Conservation (phyloP, 139 green algal genomes). For the Diplosphaera chodatii region DNA sequence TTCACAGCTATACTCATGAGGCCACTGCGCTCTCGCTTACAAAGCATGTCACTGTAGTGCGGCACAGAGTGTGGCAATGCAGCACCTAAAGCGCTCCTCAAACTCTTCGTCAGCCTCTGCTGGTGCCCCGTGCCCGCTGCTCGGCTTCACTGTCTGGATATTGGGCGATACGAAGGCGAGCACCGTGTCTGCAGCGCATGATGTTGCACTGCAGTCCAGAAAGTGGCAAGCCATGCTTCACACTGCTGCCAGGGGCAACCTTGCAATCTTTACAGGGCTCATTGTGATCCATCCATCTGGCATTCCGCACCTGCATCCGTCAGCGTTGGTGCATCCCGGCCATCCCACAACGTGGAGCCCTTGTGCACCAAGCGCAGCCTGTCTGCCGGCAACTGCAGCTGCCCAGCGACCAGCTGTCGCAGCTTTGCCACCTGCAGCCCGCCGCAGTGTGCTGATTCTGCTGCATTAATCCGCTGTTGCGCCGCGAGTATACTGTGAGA, state of each 20-base stretch:
- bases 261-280: no score
- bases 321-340: not conserved
- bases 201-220: not conserved
- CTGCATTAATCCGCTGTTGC: no score
- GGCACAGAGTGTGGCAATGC: no score
- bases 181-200: not conserved
- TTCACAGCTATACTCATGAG: no score
- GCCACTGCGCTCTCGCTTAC: no score
- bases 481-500: no score
- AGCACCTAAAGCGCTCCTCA: not conserved
- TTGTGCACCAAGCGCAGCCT: constrained; percentile 7
- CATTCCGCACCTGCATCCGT: not conserved
- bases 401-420: not conserved
- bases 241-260: no score
- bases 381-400: not conserved
- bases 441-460: no score
- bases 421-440: not conserved
- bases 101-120: not conserved
- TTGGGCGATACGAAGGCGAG: not conserved
- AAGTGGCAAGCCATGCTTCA: no score
- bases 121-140: not conserved
- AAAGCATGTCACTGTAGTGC: no score
- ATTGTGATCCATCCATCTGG: not conserved
- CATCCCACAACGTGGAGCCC: not conserved
- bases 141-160: not conserved